Base-by-base conservation (phyloP, 768 basidiomycete genomes). In the Boletus vermiculosoides region DNA sequence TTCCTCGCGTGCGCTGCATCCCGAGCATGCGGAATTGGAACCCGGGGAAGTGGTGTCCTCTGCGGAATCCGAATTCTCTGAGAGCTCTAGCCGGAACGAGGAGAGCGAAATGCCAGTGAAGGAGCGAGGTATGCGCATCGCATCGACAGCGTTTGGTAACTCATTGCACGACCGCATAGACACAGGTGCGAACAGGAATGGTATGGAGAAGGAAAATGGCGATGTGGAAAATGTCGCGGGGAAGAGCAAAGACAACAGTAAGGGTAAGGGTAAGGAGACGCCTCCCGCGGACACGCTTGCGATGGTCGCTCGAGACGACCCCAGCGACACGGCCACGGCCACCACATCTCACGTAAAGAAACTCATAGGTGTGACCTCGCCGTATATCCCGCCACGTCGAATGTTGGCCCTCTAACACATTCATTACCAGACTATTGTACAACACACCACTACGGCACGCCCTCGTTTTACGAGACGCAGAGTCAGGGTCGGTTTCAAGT, bases 381-480 rank as follows among this genome's bases (percentile, higher is more conserved):
- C 40, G 20, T 44, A 16, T 4, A 6, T 18, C 13, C 31, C 7
- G 18, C 15, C 9, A 13, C 42, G 15, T 51, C 8, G 6, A 10
- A 12, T 45, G 22, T 49, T 33, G 22, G 0, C 47, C 30, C 50
- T 31, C 42, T 58, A 41, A 49, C 25, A 4, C 2, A 11, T 15
- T 18, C 4, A 18, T 22, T 18, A 42, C 31, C 63, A 74, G 59
- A 64, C 55, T 57, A 67, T 62, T 64, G 67, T 33, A 36, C 44
- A 0, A 54, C 22, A 5, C 63, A 55, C 28, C 57, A 53, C 11
- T 51, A 58, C 34, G 60, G 68, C 4, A 60, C 47, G 11, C 79
- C 80, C 0, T 64, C 64, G 55, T 75, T 80, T 52, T 66, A 71
- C 45, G 61, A 75, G 47, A 66, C 71, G 59, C 52, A 55, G 34